Conservation (phyloP, 2,329 filamentous ascomycete genomes). For the Sporothrix mexicana region DNA sequence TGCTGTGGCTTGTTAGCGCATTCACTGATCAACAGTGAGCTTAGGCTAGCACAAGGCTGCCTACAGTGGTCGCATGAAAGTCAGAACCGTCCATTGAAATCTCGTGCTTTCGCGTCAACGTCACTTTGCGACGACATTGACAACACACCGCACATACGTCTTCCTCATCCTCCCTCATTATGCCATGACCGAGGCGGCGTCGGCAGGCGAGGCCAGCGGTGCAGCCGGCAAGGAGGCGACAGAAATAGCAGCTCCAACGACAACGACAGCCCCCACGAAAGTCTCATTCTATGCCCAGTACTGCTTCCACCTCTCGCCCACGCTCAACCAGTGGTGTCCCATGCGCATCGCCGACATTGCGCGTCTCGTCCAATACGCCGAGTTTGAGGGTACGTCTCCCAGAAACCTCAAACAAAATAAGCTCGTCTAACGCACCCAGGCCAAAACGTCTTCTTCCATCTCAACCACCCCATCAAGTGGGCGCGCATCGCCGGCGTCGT, state of each 20-base stretch:
- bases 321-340: slow-evolving; percentile 64
- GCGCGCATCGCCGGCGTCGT: slow-evolving; percentile 73
- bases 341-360: slow-evolving; percentile 59
- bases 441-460: slow-evolving; percentile 67
- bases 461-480: slow-evolving; percentile 79
- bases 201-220: slow-evolving; percentile 36
- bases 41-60: slow-evolving; percentile 11
- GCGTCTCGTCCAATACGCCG: slow-evolving; percentile 53
- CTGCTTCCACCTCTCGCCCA: slow-evolving; percentile 68
- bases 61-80: slow-evolving; percentile 4
- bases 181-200: slow-evolving; percentile 57
- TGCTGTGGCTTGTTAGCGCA: background rate
- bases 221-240: background rate
- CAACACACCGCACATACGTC: background rate
- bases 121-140: background rate
- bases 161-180: slow-evolving; percentile 37
- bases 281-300: slow-evolving; percentile 61
- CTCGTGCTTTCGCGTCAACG: background rate
- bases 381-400: slow-evolving; percentile 57
- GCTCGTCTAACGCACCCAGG: slow-evolving; percentile 43
- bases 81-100: background rate
- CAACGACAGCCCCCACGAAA: background rate
- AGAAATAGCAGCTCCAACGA: too few relatives aligned
- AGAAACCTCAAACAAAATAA: background rate
- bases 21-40: background rate